These are phyloP conservation scores for Exophiala sideris DNA, from an alignment of 2,329 filamentous ascomycete genomes.

Conservation along the genomic window DNA sequence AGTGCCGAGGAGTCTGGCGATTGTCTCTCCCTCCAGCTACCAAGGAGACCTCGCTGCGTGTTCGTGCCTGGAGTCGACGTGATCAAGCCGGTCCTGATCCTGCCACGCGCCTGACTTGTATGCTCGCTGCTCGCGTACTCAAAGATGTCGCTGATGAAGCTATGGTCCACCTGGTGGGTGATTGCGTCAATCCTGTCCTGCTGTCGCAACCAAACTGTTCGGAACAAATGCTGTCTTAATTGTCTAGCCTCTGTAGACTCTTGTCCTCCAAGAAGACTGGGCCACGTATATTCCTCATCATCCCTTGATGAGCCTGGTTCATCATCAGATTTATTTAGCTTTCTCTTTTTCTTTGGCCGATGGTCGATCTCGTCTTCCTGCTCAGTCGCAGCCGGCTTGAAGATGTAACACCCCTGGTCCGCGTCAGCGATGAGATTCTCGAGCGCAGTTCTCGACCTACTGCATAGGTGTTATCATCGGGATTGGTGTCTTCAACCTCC, in stretches of 20 bases:
- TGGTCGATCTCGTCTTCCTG: constrained; percentile 26
- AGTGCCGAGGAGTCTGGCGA: constrained; percentile 6
- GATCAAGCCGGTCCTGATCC: constrained; percentile 20
- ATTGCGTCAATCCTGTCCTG: constrained; percentile 40
- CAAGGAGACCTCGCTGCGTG: constrained; percentile 12
- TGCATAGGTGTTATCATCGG: constrained; percentile 17
- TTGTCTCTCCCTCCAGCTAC: constrained; percentile 4
- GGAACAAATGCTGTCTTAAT: constrained; percentile 37
- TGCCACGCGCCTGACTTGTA: neutral
- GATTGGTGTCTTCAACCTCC: constrained; percentile 2
- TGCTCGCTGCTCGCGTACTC: constrained; percentile 6
- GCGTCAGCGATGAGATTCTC: neutral
- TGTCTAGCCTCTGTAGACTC: constrained; percentile 35
- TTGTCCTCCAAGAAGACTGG: constrained; percentile 39
- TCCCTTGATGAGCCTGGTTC: constrained; percentile 10
- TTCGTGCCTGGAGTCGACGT: constrained; percentile 15
- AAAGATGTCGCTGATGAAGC: constrained; percentile 36
- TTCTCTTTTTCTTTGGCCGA: constrained; percentile 58
- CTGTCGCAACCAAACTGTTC: constrained; percentile 39
- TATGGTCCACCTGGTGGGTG: constrained; percentile 39
- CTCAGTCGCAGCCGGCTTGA: constrained; percentile 13
- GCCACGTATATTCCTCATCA: constrained; percentile 31
- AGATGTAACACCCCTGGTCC: constrained; percentile 27
- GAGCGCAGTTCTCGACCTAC: constrained; percentile 2
- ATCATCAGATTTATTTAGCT: constrained; percentile 43